Percentiles rank a stretch among this genome's conserved stretches.
These are phyloP conservation scores for Lagenidium giganteum DNA, from an alignment of 352 stramenopile genomes.

Conservation along the genomic window DNA sequence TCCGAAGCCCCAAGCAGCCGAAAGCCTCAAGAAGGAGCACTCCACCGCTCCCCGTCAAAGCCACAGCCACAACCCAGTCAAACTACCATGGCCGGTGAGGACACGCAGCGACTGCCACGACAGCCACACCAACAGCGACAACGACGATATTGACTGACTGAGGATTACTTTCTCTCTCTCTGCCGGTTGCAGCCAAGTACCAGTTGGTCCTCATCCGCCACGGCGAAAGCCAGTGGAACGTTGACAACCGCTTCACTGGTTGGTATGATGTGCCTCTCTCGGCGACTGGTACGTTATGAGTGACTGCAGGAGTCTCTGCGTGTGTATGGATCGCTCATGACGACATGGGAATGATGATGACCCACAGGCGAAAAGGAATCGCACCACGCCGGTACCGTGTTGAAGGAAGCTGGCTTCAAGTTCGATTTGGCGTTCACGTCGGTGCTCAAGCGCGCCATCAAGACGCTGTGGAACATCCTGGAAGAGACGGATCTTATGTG, in stretches of 20 bases:
- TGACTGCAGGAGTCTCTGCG: neutral
- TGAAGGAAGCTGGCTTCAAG: slow-evolving; percentile 90
- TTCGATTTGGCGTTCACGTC: slow-evolving; percentile 96
- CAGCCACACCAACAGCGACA: too few relatives aligned
- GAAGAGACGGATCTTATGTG: slow-evolving; percentile 97
- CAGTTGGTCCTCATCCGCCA: slow-evolving; percentile 90
- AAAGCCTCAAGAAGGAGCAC: too few relatives aligned
- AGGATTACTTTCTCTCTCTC: neutral
- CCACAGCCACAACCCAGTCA: too few relatives aligned
- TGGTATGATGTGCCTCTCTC: slow-evolving; percentile 97
- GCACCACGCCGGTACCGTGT: slow-evolving; percentile 91
- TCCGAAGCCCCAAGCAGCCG: too few relatives aligned
- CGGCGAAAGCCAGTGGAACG: slow-evolving; percentile 97
- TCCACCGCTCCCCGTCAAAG: too few relatives aligned
- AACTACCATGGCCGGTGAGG: too few relatives aligned
- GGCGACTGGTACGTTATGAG: slow-evolving; percentile 27
- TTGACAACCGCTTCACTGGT: slow-evolving; percentile 98
- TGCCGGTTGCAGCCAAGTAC: slow-evolving; percentile 59
- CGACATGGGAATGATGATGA: neutral
- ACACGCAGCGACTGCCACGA: too few relatives aligned
- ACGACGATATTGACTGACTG: too few relatives aligned
- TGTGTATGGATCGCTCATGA: too few relatives aligned
- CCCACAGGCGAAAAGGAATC: slow-evolving; percentile 84
- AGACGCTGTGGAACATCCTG: slow-evolving; percentile 95
- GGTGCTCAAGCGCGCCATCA: slow-evolving; percentile 96